Conservation (phyloP, 306 rosid genomes). For the Hylodesmum podocarpum region DNA sequence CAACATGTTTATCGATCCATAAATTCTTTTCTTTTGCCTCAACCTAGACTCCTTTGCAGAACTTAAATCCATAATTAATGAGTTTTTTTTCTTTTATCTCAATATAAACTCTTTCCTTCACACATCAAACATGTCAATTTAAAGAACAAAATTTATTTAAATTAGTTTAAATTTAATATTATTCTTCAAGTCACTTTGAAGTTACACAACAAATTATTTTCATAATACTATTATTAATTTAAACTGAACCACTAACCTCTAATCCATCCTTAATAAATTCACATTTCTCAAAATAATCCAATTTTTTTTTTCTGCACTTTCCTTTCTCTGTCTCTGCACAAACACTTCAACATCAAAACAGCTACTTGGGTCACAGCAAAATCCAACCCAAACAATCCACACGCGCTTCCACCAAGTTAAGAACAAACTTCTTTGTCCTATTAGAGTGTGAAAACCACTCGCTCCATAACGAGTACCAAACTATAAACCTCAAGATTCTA, state of each 20-base stretch:
- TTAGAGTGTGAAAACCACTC: conserved; percentile 10
- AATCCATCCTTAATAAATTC: background rate
- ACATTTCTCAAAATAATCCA: background rate
- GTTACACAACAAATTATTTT: background rate
- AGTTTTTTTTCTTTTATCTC: no score
- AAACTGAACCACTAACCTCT: background rate
- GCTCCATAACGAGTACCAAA: background rate
- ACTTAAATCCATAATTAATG: no score
- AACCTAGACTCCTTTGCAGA: no score
- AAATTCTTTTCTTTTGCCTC: no score
- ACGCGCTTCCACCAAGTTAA: conserved; percentile 21
- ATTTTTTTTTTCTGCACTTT: background rate
- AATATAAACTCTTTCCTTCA: no score
- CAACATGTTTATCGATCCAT: no score
- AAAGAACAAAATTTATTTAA: no score
- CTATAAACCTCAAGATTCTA: conserved; percentile 23
- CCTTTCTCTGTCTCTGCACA: background rate
- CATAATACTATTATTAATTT: no score
- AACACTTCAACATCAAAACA: conserved; percentile 45
- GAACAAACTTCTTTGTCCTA: background rate
- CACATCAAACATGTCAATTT: no score
- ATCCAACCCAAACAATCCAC: background rate
- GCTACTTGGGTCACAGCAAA: conserved; percentile 34
- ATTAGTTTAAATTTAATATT: no score
- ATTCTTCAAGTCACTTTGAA: background rate